Conservation (phyloP, 2,329 filamentous ascomycete species). For the Dendryphion nanum region DNA sequence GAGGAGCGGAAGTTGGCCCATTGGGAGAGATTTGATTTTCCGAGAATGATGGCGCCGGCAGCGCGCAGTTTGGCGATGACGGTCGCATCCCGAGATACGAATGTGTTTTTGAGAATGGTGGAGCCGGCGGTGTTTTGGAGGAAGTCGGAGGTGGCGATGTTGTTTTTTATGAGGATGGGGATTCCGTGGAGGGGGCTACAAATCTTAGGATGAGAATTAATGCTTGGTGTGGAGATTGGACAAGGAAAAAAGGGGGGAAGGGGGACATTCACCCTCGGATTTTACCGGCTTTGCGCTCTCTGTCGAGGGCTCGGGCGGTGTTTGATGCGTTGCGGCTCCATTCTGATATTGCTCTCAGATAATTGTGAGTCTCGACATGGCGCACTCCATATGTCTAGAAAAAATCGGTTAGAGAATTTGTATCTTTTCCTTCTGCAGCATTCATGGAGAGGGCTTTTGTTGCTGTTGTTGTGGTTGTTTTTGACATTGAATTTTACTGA, state of each 20-base stretch:
- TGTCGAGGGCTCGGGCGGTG: conserved; percentile 51
- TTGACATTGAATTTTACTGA: no score
- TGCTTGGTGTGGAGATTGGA: not conserved
- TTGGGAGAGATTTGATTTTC: conserved; percentile 64
- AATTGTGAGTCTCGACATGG: conserved; percentile 52
- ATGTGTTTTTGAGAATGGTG: conserved; percentile 60
- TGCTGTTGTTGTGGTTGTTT: no score
- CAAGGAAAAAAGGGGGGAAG: no score
- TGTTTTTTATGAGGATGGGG: conserved; percentile 66
- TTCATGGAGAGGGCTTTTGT: not conserved
- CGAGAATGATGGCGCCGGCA: conserved; percentile 63
- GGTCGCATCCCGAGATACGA: conserved; percentile 56
- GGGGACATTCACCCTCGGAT: conserved; percentile 49
- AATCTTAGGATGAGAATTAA: not conserved
- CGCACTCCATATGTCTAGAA: conserved; percentile 53
- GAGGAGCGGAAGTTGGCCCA: conserved; percentile 63
- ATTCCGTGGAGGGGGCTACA: conserved; percentile 60
- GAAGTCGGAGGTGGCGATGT: conserved; percentile 61
- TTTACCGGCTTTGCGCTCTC: conserved; percentile 48
- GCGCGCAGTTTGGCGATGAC: conserved; percentile 59
- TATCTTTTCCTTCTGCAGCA: not conserved
- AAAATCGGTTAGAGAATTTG: no score
- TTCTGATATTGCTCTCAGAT: no score
- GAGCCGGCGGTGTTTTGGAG: conserved; percentile 67
- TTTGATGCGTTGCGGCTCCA: conserved; percentile 55